Evolutionary conservation across 371 early-diverging fungal genomes (phyloP), one percentile per base, ranked within the genome.

Genomic region (Syncephalastrum monosporum): DNA sequence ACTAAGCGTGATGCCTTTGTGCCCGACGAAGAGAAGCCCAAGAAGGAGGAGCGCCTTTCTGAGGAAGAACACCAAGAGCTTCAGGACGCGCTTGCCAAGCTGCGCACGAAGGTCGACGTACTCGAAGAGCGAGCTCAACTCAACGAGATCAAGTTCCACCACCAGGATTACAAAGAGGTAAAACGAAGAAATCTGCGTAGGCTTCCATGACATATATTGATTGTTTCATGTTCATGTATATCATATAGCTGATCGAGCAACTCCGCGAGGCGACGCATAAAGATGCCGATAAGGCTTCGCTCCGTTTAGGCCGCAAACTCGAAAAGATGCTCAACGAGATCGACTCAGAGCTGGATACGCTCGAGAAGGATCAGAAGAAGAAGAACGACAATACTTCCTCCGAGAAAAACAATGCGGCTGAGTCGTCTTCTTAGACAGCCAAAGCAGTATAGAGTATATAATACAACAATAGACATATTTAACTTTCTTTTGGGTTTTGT

Each of bases 311-410:
- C 41, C 72, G 75, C 57, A 75, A 79, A 19, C 71, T 87, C 5
- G 87, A 87, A 51, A 85, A 85, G 74, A 83, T 87, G 83, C 69
- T 87, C 54, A 69, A 67, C 56, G 81, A 82, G 61, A 83, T 93
- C 47, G 90, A 90, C 61, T 75, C 77, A 53, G 92, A 93, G 65
- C 57, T 87, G 46, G 75, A 84, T 61, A 70, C 79, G 10, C 68
- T 82, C 50, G 87, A 87, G 50, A 69, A 71, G 21, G 56, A 52
- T 51, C 47, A 42, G 8, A 47, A 42, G 50, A 47, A 54, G 54
- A 45, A 25, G 42, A 55, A 27, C 38, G 38, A 33, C 38, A 29
- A 4, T 29, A 33, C 38, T 12, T 33, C 38, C 38, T 33, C 38
- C 38, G 38, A 33, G 38, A 33, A 33, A 33, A 33, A 6, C 38